Percentiles rank a stretch among this genome's conserved stretches.
Evolutionary conservation across 805 yeast species (phyloP).

Genomic region (Yarrowia divulgata): DNA sequence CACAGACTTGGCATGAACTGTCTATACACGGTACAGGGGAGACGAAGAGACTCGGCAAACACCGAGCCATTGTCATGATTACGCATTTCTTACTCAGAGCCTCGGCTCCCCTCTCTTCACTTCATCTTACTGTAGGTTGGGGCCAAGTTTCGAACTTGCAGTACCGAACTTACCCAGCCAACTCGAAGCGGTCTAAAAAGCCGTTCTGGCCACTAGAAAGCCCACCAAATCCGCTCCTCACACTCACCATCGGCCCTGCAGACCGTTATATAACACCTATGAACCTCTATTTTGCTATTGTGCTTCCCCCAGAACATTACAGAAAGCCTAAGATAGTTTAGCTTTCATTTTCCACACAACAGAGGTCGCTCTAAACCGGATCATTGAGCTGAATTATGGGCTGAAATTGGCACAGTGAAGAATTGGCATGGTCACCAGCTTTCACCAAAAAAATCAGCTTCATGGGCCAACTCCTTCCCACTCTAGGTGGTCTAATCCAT

Average conservation of each 20-base stretch:
- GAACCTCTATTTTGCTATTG: not conserved
- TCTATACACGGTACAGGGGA: no score
- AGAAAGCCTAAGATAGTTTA: not conserved
- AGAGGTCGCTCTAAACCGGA: not conserved
- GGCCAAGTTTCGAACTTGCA: not conserved
- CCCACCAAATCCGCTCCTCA: slow-evolving; percentile 5
- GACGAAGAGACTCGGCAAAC: no score
- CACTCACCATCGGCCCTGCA: not conserved
- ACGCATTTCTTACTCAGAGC: not conserved
- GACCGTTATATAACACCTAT: not conserved
- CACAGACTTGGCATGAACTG: not conserved
- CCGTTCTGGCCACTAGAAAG: not conserved
- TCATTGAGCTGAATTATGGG: not conserved
- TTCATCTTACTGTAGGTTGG: slow-evolving; percentile 18
- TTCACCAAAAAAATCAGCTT: not conserved
- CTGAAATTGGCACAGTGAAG: not conserved
- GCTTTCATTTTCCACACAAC: not conserved
- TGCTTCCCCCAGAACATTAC: not conserved
- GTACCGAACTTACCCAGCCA: not conserved
- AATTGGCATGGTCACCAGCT: not conserved
- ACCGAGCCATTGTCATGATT: not conserved
- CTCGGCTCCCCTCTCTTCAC: not conserved
- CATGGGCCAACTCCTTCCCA: not conserved
- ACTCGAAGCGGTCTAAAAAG: not conserved
- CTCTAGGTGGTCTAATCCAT: not conserved